These are phyloP conservation scores for Acer yangbiense DNA, from an alignment of 345 rosid species.

Conservation along the genomic window DNA sequence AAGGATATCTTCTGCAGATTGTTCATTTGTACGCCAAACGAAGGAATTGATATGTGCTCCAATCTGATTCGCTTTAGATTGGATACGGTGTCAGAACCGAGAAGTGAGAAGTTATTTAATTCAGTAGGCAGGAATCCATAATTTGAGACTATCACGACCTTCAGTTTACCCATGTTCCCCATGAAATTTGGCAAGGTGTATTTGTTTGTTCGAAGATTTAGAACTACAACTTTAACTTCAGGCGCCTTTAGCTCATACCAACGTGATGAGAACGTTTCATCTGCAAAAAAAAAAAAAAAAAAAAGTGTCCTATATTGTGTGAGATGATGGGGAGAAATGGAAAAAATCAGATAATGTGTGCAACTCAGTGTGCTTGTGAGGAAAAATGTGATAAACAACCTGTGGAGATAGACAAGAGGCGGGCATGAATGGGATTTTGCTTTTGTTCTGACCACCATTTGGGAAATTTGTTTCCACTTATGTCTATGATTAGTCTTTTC, in stretches of 20 bases:
- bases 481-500: constrained; percentile 41
- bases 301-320: not conserved
- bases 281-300: constrained; percentile 40
- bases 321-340: not conserved
- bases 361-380: too few relatives aligned
- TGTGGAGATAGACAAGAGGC: constrained; percentile 46
- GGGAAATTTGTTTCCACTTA: constrained; percentile 37
- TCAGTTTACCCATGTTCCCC: constrained; percentile 42
- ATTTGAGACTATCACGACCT: constrained; percentile 48
- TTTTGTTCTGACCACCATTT: constrained; percentile 43
- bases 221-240: constrained; percentile 44
- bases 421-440: constrained; percentile 29
- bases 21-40: constrained; percentile 12
- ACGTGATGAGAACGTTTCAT: constrained; percentile 41
- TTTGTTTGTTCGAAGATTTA: constrained; percentile 37
- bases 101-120: constrained; percentile 37
- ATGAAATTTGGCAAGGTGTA: constrained; percentile 54
- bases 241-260: constrained; percentile 49
- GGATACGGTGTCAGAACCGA: constrained; percentile 28
- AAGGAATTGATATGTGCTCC: constrained; percentile 40
- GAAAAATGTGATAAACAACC: constrained; percentile 28
- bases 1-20: constrained; percentile 50
- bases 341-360: not conserved
- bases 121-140: constrained; percentile 34
- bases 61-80: constrained; percentile 58